Percentiles rank a stretch among this genome's conserved stretches.
These are phyloP conservation scores for Effrenium voratum DNA, from an alignment of 73 alveolate species.

Conservation along the genomic window DNA sequence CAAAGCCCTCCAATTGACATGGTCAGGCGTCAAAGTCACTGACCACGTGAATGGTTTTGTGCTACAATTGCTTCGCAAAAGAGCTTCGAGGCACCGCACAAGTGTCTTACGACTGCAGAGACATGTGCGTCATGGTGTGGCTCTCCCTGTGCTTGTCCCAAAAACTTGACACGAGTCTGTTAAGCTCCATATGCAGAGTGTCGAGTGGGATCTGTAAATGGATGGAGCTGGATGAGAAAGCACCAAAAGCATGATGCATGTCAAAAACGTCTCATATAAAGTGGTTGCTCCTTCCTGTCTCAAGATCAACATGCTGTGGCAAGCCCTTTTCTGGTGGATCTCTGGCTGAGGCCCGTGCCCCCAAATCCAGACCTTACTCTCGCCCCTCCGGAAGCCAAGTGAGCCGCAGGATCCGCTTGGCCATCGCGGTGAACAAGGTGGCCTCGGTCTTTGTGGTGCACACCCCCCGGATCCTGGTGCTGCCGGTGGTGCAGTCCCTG, in stretches of 20 bases:
- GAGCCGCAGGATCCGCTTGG: constrained; percentile 95
- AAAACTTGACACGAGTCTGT: too few species aligned
- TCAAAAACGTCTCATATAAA: too few species aligned
- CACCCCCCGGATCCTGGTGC: constrained; percentile 66
- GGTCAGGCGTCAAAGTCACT: background rate
- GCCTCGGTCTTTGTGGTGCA: constrained; percentile 92
- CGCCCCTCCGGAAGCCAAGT: constrained; percentile 87
- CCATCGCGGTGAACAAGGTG: constrained; percentile 97
- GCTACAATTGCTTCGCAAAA: background rate
- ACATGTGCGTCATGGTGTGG: too few species aligned
- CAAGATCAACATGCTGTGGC: background rate
- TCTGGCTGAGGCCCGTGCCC: background rate
- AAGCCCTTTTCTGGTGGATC: background rate
- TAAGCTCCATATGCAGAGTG: too few species aligned
- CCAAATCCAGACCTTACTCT: background rate
- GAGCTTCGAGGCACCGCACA: background rate
- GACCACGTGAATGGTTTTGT: background rate
- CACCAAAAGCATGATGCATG: background rate
- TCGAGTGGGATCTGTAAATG: too few species aligned
- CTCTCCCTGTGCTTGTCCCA: too few species aligned
- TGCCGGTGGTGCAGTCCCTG: constrained; percentile 95
- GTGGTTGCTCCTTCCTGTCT: background rate
- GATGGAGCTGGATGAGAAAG: background rate
- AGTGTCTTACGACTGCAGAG: background rate
- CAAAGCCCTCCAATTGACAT: background rate